Conservation (phyloP, 495 filamentous ascomycete species). For the Melanomma pulvis-pyrius region DNA sequence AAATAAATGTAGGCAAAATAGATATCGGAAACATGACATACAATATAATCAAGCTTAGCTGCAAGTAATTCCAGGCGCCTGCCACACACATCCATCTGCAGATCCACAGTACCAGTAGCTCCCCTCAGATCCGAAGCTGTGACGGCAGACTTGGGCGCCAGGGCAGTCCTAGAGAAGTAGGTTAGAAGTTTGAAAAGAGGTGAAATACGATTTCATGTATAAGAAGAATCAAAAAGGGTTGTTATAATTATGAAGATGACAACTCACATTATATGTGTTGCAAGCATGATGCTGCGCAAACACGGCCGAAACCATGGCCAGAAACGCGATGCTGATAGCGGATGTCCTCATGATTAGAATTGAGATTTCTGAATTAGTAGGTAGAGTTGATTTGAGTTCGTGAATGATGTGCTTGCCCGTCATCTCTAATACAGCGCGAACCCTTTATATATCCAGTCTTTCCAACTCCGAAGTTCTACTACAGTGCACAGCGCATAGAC, state of each 20-base stretch:
- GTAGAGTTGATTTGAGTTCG: too few relatives aligned
- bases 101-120: neutral
- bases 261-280: neutral
- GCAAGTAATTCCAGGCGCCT: neutral
- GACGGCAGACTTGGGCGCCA: neutral
- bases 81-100: neutral
- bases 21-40: too few relatives aligned
- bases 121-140: neutral
- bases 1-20: too few relatives aligned
- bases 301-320: neutral
- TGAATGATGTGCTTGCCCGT: neutral
- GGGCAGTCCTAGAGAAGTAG: neutral
- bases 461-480: too few relatives aligned
- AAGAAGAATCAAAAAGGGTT: too few relatives aligned
- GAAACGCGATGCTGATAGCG: neutral
- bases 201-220: too few relatives aligned
- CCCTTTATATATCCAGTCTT: neutral
- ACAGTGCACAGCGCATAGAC: neutral
- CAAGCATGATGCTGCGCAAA: neutral
- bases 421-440: too few relatives aligned
- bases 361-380: neutral
- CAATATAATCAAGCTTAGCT: neutral
- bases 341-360: neutral
- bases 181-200: too few relatives aligned
- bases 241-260: too few relatives aligned